Evolutionary conservation across 371 early-diverging fungal genomes (phyloP).

Genomic region (Blakeslea trispora): DNA sequence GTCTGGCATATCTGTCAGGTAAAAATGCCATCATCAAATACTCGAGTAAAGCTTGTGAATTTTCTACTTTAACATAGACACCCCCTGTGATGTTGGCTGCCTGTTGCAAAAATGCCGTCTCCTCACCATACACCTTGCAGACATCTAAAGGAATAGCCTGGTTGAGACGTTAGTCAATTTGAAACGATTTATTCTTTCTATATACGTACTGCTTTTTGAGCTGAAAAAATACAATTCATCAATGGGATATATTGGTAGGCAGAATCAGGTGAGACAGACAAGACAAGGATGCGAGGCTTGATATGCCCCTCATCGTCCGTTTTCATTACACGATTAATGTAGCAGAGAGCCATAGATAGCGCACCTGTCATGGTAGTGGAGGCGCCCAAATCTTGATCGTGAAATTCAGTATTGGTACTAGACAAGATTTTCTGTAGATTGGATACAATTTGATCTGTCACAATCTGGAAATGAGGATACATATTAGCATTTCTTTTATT

Average conservation of each 20-base stretch:
- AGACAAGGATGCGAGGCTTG: conserved; percentile 80
- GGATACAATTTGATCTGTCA: conserved; percentile 57
- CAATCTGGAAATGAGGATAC: conserved; percentile 64
- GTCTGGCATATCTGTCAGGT: conserved; percentile 77
- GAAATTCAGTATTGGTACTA: conserved; percentile 41
- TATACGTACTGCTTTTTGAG: conserved; percentile 78
- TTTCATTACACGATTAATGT: conserved; percentile 68
- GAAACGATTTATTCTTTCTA: background rate
- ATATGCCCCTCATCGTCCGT: conserved; percentile 60
- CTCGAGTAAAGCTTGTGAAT: conserved; percentile 73
- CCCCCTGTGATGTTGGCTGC: conserved; percentile 93
- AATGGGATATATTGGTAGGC: conserved; percentile 90
- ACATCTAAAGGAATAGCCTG: conserved; percentile 87
- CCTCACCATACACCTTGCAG: conserved; percentile 77
- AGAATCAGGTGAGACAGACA: conserved; percentile 86
- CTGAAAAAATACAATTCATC: conserved; percentile 97
- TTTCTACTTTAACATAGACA: conserved; percentile 68
- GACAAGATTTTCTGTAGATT: conserved; percentile 48
- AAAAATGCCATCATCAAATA: conserved; percentile 88
- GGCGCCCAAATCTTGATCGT: conserved; percentile 46
- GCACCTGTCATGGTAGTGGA: conserved; percentile 57
- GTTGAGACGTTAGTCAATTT: too few relatives aligned
- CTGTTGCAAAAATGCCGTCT: conserved; percentile 90
- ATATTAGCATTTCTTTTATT: conserved; percentile 56
- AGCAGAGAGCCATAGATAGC: conserved; percentile 63